Evolutionary conservation across 768 basidiomycete species (phyloP), one percentile per base, ranked within the genome.

Genomic region (Tricholoma saponaceum): DNA sequence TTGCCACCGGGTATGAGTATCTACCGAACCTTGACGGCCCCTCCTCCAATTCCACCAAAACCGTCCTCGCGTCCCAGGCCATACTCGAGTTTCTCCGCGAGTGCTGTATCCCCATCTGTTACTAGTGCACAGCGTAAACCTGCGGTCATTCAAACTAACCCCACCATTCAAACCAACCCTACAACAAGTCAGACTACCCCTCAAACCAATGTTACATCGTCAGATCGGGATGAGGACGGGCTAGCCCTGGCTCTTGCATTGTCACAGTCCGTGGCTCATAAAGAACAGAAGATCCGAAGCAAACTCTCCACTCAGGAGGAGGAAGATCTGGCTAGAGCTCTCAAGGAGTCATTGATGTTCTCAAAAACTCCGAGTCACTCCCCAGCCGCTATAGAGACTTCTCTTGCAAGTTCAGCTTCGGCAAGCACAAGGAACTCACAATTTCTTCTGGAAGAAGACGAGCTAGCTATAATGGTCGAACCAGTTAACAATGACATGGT

Each of bases 321-420:
- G 57, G 83, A 84, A 28, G 85, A 90, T 43, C 72, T 91, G 13
- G 82, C 81, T 20, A 76, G 76, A 59, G 90, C 88, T 0, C 62
- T 92, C 57, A 78, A 82, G 61, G 79, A 79, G 58, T 87, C 86
- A 1, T 59, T 77, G 63, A 49, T 55, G 26, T 57, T 60, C 39
- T 43, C 58, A 12, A 35, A 26, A 32, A 20, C 13, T 47, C 25
- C 46, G 4, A 47, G 12, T 12, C 37, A 14, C 54, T 23, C 35
- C 30, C 44, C 60, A 61, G 6, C 55, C 49, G 20, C 54, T 35
- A 37, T 54, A 44, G 10, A 55, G n/a, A 30, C 57, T 54, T 49
- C 46, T 7, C 55, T 51, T 44, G 63, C 65, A 26, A 65, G 68
- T 22, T 63, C 44, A 1, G 44, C 70, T 10, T 72, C 70, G n/a